Evolutionary conservation across 345 rosid genomes (phyloP), one percentile per base, ranked within the genome.

Genomic region (Eucalyptus polyanthemos): DNA sequence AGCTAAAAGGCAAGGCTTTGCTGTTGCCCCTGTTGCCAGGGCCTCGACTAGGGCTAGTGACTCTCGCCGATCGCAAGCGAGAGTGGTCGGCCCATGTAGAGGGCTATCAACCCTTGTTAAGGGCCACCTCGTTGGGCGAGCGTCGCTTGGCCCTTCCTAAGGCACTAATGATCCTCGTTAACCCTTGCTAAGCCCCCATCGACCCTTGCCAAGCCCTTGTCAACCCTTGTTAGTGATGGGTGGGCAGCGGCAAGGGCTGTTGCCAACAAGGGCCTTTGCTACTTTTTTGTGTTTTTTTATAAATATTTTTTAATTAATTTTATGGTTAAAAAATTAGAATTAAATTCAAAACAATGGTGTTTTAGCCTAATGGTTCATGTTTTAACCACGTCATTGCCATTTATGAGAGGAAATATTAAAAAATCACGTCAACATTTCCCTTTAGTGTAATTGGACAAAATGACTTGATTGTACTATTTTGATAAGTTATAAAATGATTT

Each of bases 91-190:
- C 58, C 58, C 58, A 19, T 3, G 24, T 19, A 8, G 24, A 53
- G 58, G 56, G 24, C 5, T 53, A 0, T 53, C 58, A 8, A 53
- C 24, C 56, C 58, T 53, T 19, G 5, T 53, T 1, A 0, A 53
- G 56, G 56, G 5, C 56, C 56, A 19, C 4, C 10, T 0, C 8
- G 56, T 53, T 53, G 56, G 24, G 24, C 0, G 0, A 53, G 58
- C 0, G 5, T 53, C 1, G 2, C 2, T 0, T 1, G 0, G 10
- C 56, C 24, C 10, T 53, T 0, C 0, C 0, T 17, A 0, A 53
- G 56, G 56, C 24, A 53, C 0, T 0, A 9, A 51, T 51, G 56
- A 51, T 0, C 6, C 51, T 50, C 0, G 16, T 14, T 16, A 2
- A 50, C 16, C 51, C 6, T 50, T 50, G 50, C 15, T 2, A 49